A percentile compares a stretch with the other conserved stretches of the same genome.
Evolutionary conservation across 2,329 filamentous ascomycete genomes (phyloP).

Genomic region (Paecilomyces dactylethromorphus): DNA sequence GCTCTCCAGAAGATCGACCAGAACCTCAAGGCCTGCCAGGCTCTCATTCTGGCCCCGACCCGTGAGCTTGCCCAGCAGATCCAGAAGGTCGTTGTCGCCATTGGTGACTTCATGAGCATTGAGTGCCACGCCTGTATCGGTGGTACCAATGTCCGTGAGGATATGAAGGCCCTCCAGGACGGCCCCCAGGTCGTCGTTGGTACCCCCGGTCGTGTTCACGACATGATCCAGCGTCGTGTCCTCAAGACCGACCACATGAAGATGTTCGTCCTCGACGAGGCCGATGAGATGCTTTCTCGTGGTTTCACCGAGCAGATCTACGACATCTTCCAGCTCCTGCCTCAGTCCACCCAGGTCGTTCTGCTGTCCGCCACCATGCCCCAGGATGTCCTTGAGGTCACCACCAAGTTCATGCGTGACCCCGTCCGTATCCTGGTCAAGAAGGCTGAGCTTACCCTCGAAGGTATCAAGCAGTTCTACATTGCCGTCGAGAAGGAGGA

Average conservation of each 20-base stretch:
- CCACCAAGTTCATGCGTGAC: conserved; percentile 99
- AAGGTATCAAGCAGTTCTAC: conserved; percentile 99
- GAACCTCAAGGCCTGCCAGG: conserved; percentile 93
- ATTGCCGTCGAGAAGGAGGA: conserved; percentile 99
- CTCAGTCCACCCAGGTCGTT: conserved; percentile 96
- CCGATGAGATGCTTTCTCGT: conserved; percentile 91
- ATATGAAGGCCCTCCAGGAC: conserved; percentile 95
- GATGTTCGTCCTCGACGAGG: conserved; percentile 99
- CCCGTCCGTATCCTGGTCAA: conserved; percentile 98
- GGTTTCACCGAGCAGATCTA: conserved; percentile 99
- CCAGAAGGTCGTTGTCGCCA: conserved; percentile 97
- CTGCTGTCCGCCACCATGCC: conserved; percentile 98
- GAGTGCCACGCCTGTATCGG: conserved; percentile 99
- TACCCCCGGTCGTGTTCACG: conserved; percentile 95
- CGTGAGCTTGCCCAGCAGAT: conserved; percentile 99
- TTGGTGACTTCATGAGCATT: conserved; percentile 99
- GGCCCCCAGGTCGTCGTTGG: conserved; percentile 96
- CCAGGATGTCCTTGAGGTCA: conserved; percentile 97
- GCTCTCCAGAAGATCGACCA: conserved; percentile 98
- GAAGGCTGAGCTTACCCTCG: conserved; percentile 98
- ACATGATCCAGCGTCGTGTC: conserved; percentile 98
- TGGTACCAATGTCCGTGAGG: conserved; percentile 94
- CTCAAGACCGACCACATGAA: conserved; percentile 98
- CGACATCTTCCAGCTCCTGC: conserved; percentile 98
- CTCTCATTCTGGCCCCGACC: conserved; percentile 93